Evolutionary conservation across 2,329 filamentous ascomycete species (phyloP).

Genomic region (Scopulariopsis brevicaulis): DNA sequence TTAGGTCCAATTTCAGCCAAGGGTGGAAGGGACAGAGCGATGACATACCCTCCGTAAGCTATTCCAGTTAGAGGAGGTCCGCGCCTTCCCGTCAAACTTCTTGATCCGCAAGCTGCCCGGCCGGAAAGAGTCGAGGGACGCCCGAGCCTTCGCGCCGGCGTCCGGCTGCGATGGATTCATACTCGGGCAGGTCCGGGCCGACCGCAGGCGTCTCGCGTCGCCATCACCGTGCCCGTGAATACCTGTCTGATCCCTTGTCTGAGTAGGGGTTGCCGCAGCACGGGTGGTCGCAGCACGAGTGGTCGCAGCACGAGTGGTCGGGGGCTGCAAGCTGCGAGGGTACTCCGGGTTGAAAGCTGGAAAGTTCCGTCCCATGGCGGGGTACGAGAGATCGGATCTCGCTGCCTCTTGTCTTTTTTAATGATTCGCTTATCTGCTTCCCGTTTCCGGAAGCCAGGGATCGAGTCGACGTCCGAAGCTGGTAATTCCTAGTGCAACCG

Average conservation of each 20-base stretch:
- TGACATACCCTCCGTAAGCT: constrained; percentile 31
- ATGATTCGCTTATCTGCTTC: too few species aligned
- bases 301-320: too few species aligned
- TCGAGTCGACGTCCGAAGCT: neutral
- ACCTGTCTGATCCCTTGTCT: too few species aligned
- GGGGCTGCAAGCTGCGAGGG: too few species aligned
- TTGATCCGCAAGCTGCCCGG: constrained; percentile 16
- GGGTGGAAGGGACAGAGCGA: neutral
- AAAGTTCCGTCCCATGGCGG: too few species aligned
- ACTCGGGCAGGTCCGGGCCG: neutral
- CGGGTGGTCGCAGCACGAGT: too few species aligned
- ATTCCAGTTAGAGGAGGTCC: constrained; percentile 32
- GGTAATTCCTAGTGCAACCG: neutral
- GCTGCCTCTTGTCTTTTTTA: neutral
- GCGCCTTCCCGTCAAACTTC: constrained; percentile 38
- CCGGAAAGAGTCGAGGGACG: neutral
- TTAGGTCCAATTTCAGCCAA: neutral
- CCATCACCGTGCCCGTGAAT: neutral
- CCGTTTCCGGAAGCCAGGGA: neutral
- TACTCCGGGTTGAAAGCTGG: too few species aligned
- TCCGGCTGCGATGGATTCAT: neutral
- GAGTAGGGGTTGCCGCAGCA: too few species aligned
- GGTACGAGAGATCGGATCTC: too few species aligned
- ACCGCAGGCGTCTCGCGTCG: neutral
- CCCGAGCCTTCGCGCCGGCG: constrained; percentile 8